Evolutionary conservation across 2,329 filamentous ascomycete species (phyloP), one percentile per base, ranked within the genome.

Genomic region (Malbranchea cinnamomea): DNA sequence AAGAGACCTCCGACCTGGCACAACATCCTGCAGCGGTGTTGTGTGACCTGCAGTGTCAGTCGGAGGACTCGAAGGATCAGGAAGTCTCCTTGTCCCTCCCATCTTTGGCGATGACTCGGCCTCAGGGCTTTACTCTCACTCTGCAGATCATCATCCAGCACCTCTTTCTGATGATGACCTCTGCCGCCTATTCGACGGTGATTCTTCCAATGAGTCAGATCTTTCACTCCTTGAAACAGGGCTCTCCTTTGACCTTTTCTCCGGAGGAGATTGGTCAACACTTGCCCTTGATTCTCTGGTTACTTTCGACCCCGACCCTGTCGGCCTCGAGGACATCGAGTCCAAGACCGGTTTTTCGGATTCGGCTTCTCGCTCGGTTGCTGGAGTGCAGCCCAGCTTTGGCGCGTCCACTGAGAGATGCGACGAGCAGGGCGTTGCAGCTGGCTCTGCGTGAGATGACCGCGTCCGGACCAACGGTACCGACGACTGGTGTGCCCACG

Each of bases 21-120:
- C 89, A 94, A 94, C 85, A 91, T 93, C 85, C 89, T 95, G 89
- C 89, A 70, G 89, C 71, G 85, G 78, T 94, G 87, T 94, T 95
- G 89, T 95, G 78, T 61, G 89, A 93, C 89, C 89, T 92, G 89
- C 89, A 79, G 89, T 98, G 89, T 95, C 89, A 74, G 77, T 87
- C 80, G 78, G 71, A 63, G 67, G 69, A 45, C 44, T 59, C 54
- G 57, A 56, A 47, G 50, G 47, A 49, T 48, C 68, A 60, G 63
- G 60, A 56, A 57, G 61, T 35, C 43, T 46, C 38, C n/a, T n/a
- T n/a, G 44, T 49, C 29, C 48, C 58, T 38, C 47, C 54, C 18
- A 48, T 56, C 44, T 57, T 56, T 41, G n/a, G n/a, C n/a, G n/a
- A n/a, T n/a, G 49, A 57, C 46, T 47, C 53, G 43, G 45, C 44